phyloP scores from a whole-genome alignment of 106 monocot genomes.

The Phalaenopsis aphrodite region DNA sequence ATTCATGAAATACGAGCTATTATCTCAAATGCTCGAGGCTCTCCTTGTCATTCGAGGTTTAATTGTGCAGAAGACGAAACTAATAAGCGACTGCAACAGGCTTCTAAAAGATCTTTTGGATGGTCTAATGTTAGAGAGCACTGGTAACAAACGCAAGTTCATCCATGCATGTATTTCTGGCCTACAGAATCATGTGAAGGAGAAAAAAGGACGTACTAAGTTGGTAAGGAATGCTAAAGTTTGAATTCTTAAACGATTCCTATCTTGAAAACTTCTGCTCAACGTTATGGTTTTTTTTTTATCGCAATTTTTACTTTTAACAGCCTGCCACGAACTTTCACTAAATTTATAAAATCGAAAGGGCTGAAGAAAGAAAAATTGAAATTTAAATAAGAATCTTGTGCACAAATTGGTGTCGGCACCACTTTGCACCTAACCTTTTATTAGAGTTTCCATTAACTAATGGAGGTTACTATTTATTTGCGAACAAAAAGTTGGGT shows the following conservation, averaged over 20 bases:
- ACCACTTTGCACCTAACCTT: neutral
- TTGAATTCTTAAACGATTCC: neutral
- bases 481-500: neutral
- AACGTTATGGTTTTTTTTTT: neutral
- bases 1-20: slow-evolving; percentile 78
- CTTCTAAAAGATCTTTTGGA: slow-evolving; percentile 94
- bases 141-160: slow-evolving; percentile 86
- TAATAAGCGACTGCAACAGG: slow-evolving; percentile 82
- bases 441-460: neutral
- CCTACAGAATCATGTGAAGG: slow-evolving; percentile 71
- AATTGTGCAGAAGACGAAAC: slow-evolving; percentile 95
- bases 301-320: neutral
- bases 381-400: neutral
- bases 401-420: neutral
- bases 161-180: slow-evolving; percentile 94
- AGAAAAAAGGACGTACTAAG: slow-evolving; percentile 66
- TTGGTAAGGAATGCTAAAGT: slow-evolving; percentile 42
- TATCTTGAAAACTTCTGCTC: neutral
- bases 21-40: slow-evolving; percentile 86
- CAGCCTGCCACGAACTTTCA: neutral
- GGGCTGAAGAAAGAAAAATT: neutral
- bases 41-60: slow-evolving; percentile 90
- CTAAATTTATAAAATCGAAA: neutral
- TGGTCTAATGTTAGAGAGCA: slow-evolving; percentile 79
- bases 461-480: neutral